phyloP scores from a whole-genome alignment of 176 grass and related monocot genomes.

The Oryza australiensis region DNA sequence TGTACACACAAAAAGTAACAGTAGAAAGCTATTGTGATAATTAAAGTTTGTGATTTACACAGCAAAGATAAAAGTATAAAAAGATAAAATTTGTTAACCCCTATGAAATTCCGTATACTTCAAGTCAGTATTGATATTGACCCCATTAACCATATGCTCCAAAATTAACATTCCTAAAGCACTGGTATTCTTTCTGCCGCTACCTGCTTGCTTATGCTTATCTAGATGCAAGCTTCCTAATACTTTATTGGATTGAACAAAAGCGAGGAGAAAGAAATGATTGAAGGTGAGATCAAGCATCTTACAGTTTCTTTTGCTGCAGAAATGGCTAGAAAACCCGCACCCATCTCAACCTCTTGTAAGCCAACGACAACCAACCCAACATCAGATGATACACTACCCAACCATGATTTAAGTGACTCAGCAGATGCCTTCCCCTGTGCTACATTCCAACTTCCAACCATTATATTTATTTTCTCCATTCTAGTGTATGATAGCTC shows the following conservation, averaged over 20 bases:
- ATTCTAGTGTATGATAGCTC: constrained; percentile 84
- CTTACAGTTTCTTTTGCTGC: constrained; percentile 99
- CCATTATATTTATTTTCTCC: constrained; percentile 90
- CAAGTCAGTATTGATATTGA: not conserved
- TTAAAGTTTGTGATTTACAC: constrained; percentile 14
- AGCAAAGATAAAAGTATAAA: not conserved
- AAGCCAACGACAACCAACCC: constrained; percentile 89
- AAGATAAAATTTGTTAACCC: not conserved
- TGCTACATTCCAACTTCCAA: constrained; percentile 96
- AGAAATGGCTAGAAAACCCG: constrained; percentile 95
- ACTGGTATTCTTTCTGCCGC: not conserved
- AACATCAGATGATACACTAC: constrained; percentile 80
- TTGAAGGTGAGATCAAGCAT: constrained; percentile 31
- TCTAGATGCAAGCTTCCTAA: constrained; percentile 1
- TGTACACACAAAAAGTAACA: constrained; percentile 16
- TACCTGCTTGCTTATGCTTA: not conserved
- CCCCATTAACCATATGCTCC: not conserved
- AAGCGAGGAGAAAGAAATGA: not conserved
- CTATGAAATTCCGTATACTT: not conserved
- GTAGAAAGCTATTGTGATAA: not conserved
- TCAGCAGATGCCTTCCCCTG: constrained; percentile 84
- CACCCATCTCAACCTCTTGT: constrained; percentile 99
- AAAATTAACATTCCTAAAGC: not conserved
- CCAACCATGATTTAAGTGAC: constrained; percentile 81
- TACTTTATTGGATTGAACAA: constrained; percentile 14